phyloP scores from a whole-genome alignment of 257 asterid genomes.

The Prunella vulgaris region DNA sequence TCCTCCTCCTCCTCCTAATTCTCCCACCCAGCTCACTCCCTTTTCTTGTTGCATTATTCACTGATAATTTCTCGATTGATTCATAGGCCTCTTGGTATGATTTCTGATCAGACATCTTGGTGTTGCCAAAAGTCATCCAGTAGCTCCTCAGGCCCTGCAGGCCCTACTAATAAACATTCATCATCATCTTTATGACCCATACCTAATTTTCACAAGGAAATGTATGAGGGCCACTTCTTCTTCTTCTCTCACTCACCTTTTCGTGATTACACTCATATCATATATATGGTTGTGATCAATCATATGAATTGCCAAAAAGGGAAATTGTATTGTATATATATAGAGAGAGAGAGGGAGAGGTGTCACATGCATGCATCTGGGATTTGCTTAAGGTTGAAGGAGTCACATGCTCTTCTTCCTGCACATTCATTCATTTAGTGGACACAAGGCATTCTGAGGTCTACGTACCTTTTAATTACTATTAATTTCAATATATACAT shows the following conservation, averaged over 20 bases:
- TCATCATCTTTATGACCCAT: slow-evolving; percentile 20
- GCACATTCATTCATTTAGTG: slow-evolving; percentile 13
- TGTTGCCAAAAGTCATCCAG: slow-evolving; percentile 49
- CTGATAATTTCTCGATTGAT: slow-evolving; percentile 28
- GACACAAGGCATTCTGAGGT: neutral
- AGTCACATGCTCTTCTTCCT: slow-evolving; percentile 27
- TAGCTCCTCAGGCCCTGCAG: slow-evolving; percentile 38
- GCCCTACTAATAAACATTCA: slow-evolving; percentile 9
- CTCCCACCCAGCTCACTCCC: neutral
- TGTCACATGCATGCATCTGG: too few relatives aligned
- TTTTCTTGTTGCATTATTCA: neutral
- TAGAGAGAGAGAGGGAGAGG: too few relatives aligned
- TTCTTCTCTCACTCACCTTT: slow-evolving; percentile 16
- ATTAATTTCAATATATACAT: too few relatives aligned
- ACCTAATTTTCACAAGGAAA: slow-evolving; percentile 28
- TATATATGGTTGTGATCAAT: slow-evolving; percentile 9
- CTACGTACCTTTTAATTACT: neutral
- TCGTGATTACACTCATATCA: neutral
- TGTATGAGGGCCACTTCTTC: slow-evolving; percentile 19
- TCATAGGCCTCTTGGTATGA: slow-evolving; percentile 48
- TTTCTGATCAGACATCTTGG: slow-evolving; percentile 27
- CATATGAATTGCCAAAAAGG: too few relatives aligned
- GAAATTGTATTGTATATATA: too few relatives aligned
- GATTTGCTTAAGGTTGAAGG: too few relatives aligned
- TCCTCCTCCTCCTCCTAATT: neutral